These are phyloP conservation scores for Tephrocybe sp. DNA, from an alignment of 768 basidiomycete species.

Conservation along the genomic window DNA sequence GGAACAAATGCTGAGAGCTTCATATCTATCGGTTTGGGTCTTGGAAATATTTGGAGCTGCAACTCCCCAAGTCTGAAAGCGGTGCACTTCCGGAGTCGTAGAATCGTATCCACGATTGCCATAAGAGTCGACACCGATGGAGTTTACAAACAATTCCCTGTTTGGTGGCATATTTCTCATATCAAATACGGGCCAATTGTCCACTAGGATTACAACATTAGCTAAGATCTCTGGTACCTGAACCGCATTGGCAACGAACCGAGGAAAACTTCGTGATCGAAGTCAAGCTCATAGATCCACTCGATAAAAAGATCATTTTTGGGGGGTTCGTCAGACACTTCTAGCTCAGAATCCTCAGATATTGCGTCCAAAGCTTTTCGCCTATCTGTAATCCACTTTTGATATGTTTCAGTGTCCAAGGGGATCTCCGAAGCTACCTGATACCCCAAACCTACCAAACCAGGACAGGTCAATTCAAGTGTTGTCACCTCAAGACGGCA, in stretches of 20 bases:
- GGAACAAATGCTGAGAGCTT: neutral
- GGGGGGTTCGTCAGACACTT: neutral
- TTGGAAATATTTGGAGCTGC: neutral
- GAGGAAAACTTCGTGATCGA: neutral
- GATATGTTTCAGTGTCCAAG: neutral
- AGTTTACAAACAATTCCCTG: neutral
- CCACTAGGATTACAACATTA: neutral
- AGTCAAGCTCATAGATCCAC: neutral
- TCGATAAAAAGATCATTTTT: neutral
- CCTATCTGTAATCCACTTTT: neutral
- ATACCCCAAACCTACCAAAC: neutral
- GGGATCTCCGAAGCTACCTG: neutral
- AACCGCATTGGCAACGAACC: neutral
- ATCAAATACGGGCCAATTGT: neutral
- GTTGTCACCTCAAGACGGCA: too few relatives aligned
- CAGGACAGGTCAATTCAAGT: neutral
- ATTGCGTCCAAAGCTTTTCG: neutral
- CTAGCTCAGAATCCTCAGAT: neutral
- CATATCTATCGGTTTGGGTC: neutral
- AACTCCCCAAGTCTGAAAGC: neutral
- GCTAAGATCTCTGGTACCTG: neutral
- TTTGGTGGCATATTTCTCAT: neutral
- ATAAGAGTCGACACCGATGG: neutral
- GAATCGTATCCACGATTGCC: neutral
- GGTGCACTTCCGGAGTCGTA: neutral